A percentile compares a stretch with the other conserved stretches of the same genome.
Conservation (phyloP, 225 moss, liverwort and hornwort genomes). For the Ulota crispa region DNA sequence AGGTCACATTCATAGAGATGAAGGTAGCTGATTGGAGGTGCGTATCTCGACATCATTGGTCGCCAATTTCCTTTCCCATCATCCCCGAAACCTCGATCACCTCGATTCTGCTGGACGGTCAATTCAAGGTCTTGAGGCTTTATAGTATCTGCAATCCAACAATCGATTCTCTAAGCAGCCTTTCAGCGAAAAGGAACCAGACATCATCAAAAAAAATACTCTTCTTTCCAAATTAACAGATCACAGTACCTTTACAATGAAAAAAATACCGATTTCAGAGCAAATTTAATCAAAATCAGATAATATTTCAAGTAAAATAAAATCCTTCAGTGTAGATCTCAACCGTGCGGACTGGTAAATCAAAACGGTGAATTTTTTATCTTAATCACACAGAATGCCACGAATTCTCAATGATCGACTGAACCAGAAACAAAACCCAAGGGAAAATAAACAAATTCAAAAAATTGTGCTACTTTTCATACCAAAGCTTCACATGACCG, state of each 20-base stretch:
- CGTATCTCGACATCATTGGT: slow-evolving; percentile 59
- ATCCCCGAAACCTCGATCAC: slow-evolving; percentile 72
- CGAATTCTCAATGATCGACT: background rate
- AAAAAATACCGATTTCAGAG: background rate
- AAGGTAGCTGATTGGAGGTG: slow-evolving; percentile 88
- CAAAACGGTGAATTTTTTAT: background rate
- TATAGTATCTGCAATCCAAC: slow-evolving; percentile 58
- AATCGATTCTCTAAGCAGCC: background rate
- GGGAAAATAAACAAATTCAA: background rate
- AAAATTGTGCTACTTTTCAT: background rate
- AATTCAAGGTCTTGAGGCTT: slow-evolving; percentile 80
- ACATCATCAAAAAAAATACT: background rate
- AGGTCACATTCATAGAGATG: slow-evolving; percentile 89
- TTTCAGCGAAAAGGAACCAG: background rate
- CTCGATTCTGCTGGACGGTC: slow-evolving; percentile 64
- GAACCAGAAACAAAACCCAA: background rate
- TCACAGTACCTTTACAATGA: background rate
- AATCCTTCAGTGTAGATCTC: background rate
- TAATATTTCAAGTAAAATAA: background rate
- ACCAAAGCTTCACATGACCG: no score
- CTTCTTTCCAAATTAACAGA: background rate
- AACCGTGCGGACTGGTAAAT: background rate
- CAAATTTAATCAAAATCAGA: background rate
- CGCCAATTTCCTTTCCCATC: slow-evolving; percentile 74
- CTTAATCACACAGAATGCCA: background rate